Evolutionary conservation across 345 rosid species (phyloP).

Genomic region (Pistacia vera): DNA sequence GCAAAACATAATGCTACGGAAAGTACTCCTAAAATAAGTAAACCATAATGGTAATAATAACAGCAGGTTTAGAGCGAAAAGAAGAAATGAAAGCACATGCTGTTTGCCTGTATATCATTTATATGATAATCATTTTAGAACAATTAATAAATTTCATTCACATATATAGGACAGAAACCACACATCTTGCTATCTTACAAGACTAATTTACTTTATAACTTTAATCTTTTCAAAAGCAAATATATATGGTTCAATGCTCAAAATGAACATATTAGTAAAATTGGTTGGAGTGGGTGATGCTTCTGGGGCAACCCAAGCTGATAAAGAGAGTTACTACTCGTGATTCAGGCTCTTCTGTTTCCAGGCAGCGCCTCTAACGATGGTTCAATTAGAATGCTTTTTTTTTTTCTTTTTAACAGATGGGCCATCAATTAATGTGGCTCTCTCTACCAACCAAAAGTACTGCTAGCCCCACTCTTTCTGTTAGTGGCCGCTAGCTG

Average conservation of each 20-base stretch:
- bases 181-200: too few relatives aligned
- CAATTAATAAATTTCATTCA: background rate
- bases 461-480: constrained; percentile 14
- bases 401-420: background rate
- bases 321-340: background rate
- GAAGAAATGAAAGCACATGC: background rate
- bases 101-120: constrained; percentile 7
- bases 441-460: constrained; percentile 4
- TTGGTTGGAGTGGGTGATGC: background rate
- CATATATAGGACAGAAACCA: background rate
- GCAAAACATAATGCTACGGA: background rate
- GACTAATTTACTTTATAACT: too few relatives aligned
- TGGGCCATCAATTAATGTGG: constrained; percentile 13
- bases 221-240: background rate
- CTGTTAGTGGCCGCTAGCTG: background rate
- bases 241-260: background rate
- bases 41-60: background rate
- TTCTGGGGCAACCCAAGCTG: background rate
- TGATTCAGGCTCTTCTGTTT: constrained; percentile 6
- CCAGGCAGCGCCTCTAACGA: constrained; percentile 21
- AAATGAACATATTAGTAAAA: background rate
- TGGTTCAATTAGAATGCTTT: background rate
- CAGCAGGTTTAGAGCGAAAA: background rate
- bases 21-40: background rate
- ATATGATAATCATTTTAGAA: background rate